Base-by-base conservation (phyloP, 2,329 filamentous ascomycete species). In the Clarireedia paspali region DNA sequence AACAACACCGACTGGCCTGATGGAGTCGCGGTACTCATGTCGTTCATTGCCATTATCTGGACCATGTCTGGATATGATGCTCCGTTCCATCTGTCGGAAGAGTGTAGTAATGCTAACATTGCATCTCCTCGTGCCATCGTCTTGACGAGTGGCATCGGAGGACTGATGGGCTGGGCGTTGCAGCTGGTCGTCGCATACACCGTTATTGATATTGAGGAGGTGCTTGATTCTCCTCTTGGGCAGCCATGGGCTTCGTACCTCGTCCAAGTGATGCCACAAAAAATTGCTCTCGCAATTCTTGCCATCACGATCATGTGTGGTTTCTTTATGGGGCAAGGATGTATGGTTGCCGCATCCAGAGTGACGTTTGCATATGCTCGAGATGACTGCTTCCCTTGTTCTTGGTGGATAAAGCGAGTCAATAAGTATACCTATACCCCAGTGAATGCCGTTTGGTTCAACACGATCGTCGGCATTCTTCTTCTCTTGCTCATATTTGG, bases 1-100 rank as follows among this genome's bases (percentile, higher is more conserved):
- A 79, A 83, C 54, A 78, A 80, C 24, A 89, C 85, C 0, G 79
- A 83, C 47, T 89, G 81, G 66, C 84, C 85, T 0, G 76, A 83
- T 53, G 86, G 86, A 17, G 73, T 89, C 20, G 79, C 83, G 0
- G 76, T 89, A 0, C 73, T 89, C 26, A 88, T 89, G 85, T 82
- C 78, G 23, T 90, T 89, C 67, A 78, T 87, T 45, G 78, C 79
- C 27, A 84, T 87, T 36, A 85, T 87, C 60, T 87, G 83, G 83
- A 86, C 83, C 5, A 84, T 84, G 77, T 76, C 76, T 5, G 83
- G 84, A 42, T 87, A 87, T 66, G 84, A 88, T 68, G 78, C 78
- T 0, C 81, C 85, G 0, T 89, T 89, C 68, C 86, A 89, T 70
- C 70, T 89, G n/a, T 79, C 82, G 3, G 86, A 90, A 66, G 86